Conservation (phyloP, 352 stramenopile genomes). For the Pythium pyrilobum region DNA sequence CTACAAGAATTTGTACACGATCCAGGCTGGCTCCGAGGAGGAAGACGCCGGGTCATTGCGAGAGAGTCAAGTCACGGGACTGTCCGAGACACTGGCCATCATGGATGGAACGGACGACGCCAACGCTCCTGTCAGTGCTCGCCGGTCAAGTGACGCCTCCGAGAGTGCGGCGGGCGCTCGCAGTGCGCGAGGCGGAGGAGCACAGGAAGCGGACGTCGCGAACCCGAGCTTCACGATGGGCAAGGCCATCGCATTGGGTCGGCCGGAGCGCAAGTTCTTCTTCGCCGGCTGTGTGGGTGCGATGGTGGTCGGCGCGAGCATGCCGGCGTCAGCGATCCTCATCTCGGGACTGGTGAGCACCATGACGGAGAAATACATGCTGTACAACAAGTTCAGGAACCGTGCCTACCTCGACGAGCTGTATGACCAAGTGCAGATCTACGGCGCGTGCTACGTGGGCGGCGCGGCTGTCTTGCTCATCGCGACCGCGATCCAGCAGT, state of each 20-base stretch:
- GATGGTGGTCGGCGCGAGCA: constrained; percentile 26
- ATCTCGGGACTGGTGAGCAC: constrained; percentile 19
- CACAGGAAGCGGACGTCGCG: neutral
- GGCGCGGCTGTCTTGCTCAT: constrained; percentile 25
- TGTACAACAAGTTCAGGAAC: constrained; percentile 20
- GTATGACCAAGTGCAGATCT: constrained; percentile 27
- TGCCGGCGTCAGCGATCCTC: constrained; percentile 23
- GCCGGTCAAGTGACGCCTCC: constrained; percentile 2
- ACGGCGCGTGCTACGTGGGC: constrained; percentile 34
- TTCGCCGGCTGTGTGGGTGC: constrained; percentile 26
- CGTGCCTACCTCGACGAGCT: constrained; percentile 22
- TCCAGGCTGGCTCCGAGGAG: constrained; percentile 22
- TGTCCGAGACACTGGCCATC: neutral
- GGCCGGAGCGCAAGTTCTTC: constrained; percentile 34
- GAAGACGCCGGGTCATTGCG: constrained; percentile 2
- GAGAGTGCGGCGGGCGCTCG: neutral
- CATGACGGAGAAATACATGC: constrained; percentile 27
- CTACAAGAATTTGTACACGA: constrained; percentile 31
- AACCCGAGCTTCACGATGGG: constrained; percentile 12
- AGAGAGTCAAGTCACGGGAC: neutral
- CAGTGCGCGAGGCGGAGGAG: neutral
- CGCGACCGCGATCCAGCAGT: constrained; percentile 25
- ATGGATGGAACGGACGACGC: neutral
- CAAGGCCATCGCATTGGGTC: constrained; percentile 10
- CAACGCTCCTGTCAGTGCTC: neutral